Evolutionary conservation across 805 yeast species (phyloP).

Genomic region (Pichia cabralensis): DNA sequence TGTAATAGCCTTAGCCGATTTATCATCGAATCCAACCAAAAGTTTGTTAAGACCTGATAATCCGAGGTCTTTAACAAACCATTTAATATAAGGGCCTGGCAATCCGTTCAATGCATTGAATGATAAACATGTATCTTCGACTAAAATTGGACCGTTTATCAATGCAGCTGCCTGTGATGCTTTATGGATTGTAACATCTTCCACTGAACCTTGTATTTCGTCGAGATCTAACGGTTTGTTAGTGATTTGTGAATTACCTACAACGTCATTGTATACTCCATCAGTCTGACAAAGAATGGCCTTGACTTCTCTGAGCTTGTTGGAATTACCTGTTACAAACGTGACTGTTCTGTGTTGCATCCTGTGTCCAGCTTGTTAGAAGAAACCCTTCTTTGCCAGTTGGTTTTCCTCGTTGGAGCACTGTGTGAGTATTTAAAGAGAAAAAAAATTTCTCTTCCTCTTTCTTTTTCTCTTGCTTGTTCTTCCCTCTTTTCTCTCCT

Average conservation of each 20-base stretch:
- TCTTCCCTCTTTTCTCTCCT: conserved; percentile 1
- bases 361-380: conserved; percentile 13
- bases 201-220: conserved; percentile 84
- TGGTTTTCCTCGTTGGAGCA: neutral
- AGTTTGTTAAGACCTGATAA: conserved; percentile 66
- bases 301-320: conserved; percentile 78
- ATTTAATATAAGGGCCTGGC: conserved; percentile 87
- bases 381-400: neutral
- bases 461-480: neutral
- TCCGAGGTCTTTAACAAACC: conserved; percentile 79
- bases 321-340: conserved; percentile 65
- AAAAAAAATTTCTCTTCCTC: neutral
- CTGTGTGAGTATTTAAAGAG: too few species aligned
- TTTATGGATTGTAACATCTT: conserved; percentile 73
- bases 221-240: conserved; percentile 71
- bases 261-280: conserved; percentile 26
- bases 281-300: conserved; percentile 45
- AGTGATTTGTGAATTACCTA: conserved; percentile 42
- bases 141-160: conserved; percentile 71
- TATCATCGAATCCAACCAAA: conserved; percentile 74
- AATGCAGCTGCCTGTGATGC: conserved; percentile 61
- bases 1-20: conserved; percentile 79
- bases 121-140: conserved; percentile 89
- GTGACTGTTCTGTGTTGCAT: conserved; percentile 12
- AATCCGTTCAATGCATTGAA: conserved; percentile 68